These are phyloP conservation scores for Porcisia hertigi DNA, from an alignment of 208 protist species.

Conservation along the genomic window DNA sequence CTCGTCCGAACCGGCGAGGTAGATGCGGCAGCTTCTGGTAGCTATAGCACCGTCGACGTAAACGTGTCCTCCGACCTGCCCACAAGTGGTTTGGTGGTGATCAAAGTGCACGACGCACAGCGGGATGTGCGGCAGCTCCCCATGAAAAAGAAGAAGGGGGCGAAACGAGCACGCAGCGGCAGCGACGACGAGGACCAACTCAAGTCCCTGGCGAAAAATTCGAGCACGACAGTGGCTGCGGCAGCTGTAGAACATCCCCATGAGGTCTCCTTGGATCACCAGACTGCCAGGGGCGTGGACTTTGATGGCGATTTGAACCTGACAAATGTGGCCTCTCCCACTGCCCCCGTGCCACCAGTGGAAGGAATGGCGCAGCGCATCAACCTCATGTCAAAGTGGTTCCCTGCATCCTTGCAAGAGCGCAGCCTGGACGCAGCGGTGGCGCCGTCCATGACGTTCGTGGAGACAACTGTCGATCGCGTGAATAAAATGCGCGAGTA, in stretches of 20 bases:
- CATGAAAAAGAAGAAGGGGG: slow-evolving; percentile 22
- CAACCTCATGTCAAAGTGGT: slow-evolving; percentile 75
- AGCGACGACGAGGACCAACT: slow-evolving; percentile 11
- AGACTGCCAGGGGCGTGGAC: neutral
- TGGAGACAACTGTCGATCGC: slow-evolving; percentile 46
- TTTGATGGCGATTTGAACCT: slow-evolving; percentile 14
- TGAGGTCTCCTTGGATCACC: neutral
- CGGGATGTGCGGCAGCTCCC: slow-evolving; percentile 21
- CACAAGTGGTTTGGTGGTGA: slow-evolving; percentile 14
- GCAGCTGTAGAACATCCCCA: neutral
- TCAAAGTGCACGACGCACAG: slow-evolving; percentile 9
- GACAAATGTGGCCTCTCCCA: slow-evolving; percentile 17
- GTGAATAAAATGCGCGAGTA: slow-evolving; percentile 63
- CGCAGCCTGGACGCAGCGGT: slow-evolving; percentile 56
- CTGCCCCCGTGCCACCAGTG: slow-evolving; percentile 22
- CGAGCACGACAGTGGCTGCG: neutral
- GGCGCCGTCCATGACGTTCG: slow-evolving; percentile 41
- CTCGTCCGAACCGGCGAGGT: neutral
- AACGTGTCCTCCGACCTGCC: neutral
- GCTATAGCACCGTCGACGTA: neutral
- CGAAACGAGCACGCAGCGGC: slow-evolving; percentile 18
- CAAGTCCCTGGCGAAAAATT: neutral
- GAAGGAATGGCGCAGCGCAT: slow-evolving; percentile 21
- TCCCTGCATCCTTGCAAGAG: slow-evolving; percentile 67
- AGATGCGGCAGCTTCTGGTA: neutral